phyloP scores from a whole-genome alignment of 75 land plant genomes.

The Adiantum capillusveneris region DNA sequence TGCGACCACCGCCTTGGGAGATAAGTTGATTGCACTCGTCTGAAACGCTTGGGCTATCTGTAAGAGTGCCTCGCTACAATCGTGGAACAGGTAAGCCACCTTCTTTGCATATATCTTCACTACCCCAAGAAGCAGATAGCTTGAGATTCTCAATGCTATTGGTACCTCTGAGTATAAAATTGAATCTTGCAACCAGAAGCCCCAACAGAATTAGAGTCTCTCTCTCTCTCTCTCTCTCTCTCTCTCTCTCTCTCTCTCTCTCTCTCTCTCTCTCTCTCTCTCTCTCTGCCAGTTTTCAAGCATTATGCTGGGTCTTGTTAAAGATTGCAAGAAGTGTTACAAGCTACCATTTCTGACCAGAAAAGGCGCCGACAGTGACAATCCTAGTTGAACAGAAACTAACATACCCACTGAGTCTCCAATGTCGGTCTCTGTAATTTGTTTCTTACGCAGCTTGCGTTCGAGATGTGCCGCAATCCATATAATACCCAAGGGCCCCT shows the following conservation, averaged over 20 bases:
- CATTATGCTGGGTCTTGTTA: too few species aligned
- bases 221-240: too few species aligned
- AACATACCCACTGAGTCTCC: conserved; percentile 49
- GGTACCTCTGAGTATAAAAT: conserved; percentile 12
- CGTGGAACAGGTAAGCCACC: conserved; percentile 6
- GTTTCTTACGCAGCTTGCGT: conserved; percentile 49
- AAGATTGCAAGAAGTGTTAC: too few species aligned
- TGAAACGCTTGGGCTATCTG: conserved; percentile 3
- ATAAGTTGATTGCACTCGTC: not conserved
- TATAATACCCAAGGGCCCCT: conserved; percentile 54
- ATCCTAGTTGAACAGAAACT: too few species aligned
- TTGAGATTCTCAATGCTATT: conserved; percentile 8
- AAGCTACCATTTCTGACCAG: too few species aligned
- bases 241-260: too few species aligned
- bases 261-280: too few species aligned
- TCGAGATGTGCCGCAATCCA: conserved; percentile 67
- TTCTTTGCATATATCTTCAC: conserved; percentile 7
- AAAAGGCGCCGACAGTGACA: too few species aligned
- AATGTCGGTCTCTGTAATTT: conserved; percentile 41
- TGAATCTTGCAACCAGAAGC: conserved; percentile 1
- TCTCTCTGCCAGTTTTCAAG: too few species aligned
- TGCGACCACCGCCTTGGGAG: conserved; percentile 4
- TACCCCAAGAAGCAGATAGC: conserved; percentile 6
- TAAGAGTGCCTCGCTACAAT: conserved; percentile 11
- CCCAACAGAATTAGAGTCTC: too few species aligned